Percentiles rank a stretch among this genome's conserved stretches.
These are phyloP conservation scores for Tuber magnatum DNA, from an alignment of 495 filamentous ascomycete genomes.

Conservation along the genomic window DNA sequence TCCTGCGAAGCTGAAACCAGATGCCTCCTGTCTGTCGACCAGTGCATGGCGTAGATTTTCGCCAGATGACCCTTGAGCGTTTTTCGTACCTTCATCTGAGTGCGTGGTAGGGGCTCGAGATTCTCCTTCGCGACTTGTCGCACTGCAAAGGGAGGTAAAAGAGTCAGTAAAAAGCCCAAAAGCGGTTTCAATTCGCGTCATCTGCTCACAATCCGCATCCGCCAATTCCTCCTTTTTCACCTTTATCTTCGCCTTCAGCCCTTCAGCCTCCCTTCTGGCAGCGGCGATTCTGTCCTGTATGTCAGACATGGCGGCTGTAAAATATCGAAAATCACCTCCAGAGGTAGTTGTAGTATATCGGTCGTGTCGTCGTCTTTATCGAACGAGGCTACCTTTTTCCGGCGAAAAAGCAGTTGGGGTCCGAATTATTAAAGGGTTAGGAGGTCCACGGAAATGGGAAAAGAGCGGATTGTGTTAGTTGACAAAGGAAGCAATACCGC, in stretches of 20 bases:
- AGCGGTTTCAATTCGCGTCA: conserved; percentile 15
- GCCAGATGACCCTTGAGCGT: conserved; percentile 95
- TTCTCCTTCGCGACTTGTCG: conserved; percentile 81
- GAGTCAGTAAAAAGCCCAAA: conserved; percentile 21
- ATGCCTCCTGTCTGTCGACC: conserved; percentile 97
- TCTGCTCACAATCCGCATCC: conserved; percentile 72
- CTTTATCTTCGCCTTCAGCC: conserved; percentile 97
- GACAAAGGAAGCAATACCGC: conserved; percentile 31
- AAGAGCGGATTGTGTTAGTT: conserved; percentile 26
- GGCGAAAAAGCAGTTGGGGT: conserved; percentile 10
- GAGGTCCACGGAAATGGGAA: conserved; percentile 29
- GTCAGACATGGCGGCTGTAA: conserved; percentile 42
- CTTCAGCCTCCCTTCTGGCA: conserved; percentile 94
- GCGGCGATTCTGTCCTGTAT: conserved; percentile 88
- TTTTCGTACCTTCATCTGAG: conserved; percentile 91
- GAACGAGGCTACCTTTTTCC: conserved; percentile 17
- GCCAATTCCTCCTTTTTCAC: conserved; percentile 98
- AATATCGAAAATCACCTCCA: not conserved
- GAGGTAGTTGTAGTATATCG: conserved; percentile 15
- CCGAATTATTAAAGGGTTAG: conserved; percentile 25
- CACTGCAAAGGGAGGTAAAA: conserved; percentile 51
- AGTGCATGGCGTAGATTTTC: conserved; percentile 99
- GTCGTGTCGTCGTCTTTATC: conserved; percentile 27
- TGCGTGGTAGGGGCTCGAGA: conserved; percentile 80
- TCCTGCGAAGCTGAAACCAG: conserved; percentile 97